Evolutionary conservation across 2,329 filamentous ascomycete genomes (phyloP).

Genomic region (Claviceps capensis): DNA sequence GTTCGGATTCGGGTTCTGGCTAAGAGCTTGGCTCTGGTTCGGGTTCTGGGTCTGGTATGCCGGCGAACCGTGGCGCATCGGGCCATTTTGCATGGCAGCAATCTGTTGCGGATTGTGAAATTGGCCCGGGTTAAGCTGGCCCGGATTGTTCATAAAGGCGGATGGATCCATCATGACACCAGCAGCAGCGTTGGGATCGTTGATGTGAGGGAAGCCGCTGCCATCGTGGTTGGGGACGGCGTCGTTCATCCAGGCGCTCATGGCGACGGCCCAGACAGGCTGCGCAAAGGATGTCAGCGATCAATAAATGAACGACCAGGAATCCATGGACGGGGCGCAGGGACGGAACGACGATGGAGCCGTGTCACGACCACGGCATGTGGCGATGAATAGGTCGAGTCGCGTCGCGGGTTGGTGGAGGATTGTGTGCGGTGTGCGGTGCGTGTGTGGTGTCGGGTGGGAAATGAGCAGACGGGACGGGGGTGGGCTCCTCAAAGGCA

Average conservation of each 20-base stretch:
- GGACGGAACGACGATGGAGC: conserved; percentile 28
- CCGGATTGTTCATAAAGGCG: conserved; percentile 45
- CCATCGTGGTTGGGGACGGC: conserved; percentile 57
- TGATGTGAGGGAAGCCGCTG: conserved; percentile 53
- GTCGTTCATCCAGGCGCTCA: conserved; percentile 64
- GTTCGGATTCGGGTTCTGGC: conserved; percentile 5
- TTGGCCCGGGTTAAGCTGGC: conserved; percentile 47
- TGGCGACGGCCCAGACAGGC: conserved; percentile 38
- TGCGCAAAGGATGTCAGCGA: conserved; percentile 31
- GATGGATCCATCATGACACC: conserved; percentile 52
- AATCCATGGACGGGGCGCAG: conserved; percentile 26
- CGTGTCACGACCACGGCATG: conserved; percentile 31
- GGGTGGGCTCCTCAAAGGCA: conserved; percentile 2
- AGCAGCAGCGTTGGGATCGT: conserved; percentile 42
- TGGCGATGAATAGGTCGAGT: conserved; percentile 25
- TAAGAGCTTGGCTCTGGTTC: neutral
- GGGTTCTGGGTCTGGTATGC: conserved; percentile 46
- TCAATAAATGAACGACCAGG: conserved; percentile 23
- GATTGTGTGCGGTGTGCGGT: conserved; percentile 14
- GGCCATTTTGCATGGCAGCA: conserved; percentile 63
- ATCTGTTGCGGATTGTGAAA: conserved; percentile 42
- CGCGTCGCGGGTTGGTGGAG: conserved; percentile 29
- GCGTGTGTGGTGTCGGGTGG: conserved; percentile 16
- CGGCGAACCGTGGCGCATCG: conserved; percentile 69
- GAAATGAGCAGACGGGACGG: conserved; percentile 13